Conservation (phyloP, 2,329 filamentous ascomycete genomes). For the Westerdykella aurantiaca region DNA sequence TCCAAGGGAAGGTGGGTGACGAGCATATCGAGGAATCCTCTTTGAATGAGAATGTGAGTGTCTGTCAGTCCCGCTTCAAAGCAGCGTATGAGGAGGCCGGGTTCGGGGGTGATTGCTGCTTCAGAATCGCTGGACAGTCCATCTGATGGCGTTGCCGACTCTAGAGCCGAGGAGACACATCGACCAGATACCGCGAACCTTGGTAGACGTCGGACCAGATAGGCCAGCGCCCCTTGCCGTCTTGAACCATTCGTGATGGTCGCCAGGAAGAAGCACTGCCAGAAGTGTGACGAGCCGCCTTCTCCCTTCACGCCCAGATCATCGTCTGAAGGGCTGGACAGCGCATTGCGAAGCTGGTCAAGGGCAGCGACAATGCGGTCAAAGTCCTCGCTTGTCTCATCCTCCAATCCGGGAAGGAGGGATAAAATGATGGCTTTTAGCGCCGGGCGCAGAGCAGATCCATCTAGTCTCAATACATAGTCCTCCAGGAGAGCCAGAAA, state of each 20-base stretch:
- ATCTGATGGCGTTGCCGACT: constrained; percentile 6
- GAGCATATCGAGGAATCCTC: constrained; percentile 87
- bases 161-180: constrained; percentile 12
- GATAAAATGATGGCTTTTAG: constrained; percentile 86
- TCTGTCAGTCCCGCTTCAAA: constrained; percentile 87
- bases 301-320: constrained; percentile 28
- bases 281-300: constrained; percentile 79
- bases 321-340: constrained; percentile 51
- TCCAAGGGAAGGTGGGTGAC: constrained; percentile 85
- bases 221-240: constrained; percentile 80
- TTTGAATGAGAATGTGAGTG: constrained; percentile 83
- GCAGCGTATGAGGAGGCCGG: constrained; percentile 80
- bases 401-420: constrained; percentile 86
- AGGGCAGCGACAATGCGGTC: constrained; percentile 76
- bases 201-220: constrained; percentile 73
- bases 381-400: constrained; percentile 96
- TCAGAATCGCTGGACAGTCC: constrained; percentile 49
- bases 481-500: constrained; percentile 80
- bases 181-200: constrained; percentile 49
- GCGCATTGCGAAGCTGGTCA: constrained; percentile 66
- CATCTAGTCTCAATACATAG: constrained; percentile 67
- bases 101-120: constrained; percentile 81
- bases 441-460: constrained; percentile 70
- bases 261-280: constrained; percentile 95
- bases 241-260: constrained; percentile 84